These are phyloP conservation scores for Diddensiella transvaalensis DNA, from an alignment of 805 yeast genomes.

Conservation along the genomic window DNA sequence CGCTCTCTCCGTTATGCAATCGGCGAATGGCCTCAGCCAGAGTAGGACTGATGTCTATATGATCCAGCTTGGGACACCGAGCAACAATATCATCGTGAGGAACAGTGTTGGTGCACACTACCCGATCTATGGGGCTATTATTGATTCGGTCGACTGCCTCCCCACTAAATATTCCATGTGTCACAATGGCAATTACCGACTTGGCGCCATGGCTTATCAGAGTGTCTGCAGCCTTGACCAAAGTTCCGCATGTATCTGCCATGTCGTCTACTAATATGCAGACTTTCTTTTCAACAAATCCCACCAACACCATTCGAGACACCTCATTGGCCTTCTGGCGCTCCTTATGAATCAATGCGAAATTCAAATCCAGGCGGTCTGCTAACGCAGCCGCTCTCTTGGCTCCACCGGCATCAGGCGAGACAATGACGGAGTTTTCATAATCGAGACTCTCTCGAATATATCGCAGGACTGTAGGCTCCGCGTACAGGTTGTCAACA, in stretches of 20 bases:
- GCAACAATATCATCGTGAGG: constrained; percentile 67
- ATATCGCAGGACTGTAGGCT: constrained; percentile 82
- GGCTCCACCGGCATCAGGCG: constrained; percentile 99
- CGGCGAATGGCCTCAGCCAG: constrained; percentile 93
- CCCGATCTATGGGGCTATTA: constrained; percentile 59
- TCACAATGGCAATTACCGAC: constrained; percentile 86
- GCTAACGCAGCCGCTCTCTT: constrained; percentile 94
- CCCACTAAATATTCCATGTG: constrained; percentile 92
- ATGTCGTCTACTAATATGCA: constrained; percentile 92
- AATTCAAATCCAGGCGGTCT: constrained; percentile 84
- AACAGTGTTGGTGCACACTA: constrained; percentile 91
- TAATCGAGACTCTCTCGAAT: constrained; percentile 61
- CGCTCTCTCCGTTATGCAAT: constrained; percentile 93
- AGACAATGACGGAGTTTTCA: constrained; percentile 69
- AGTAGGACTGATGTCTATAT: constrained; percentile 79
- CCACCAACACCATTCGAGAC: constrained; percentile 90
- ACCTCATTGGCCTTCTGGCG: constrained; percentile 94
- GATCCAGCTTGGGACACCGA: constrained; percentile 64
- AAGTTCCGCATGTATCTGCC: constrained; percentile 98
- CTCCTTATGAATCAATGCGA: constrained; percentile 95
- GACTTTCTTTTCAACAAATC: constrained; percentile 80
- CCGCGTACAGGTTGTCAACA: constrained; percentile 93
- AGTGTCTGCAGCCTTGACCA: constrained; percentile 91
- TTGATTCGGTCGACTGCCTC: constrained; percentile 72
- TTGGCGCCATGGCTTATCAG: constrained; percentile 76